A percentile compares a stretch with the other conserved stretches of the same genome.
These are phyloP conservation scores for Pythium brassicae DNA, from an alignment of 352 stramenopile species.

Conservation along the genomic window DNA sequence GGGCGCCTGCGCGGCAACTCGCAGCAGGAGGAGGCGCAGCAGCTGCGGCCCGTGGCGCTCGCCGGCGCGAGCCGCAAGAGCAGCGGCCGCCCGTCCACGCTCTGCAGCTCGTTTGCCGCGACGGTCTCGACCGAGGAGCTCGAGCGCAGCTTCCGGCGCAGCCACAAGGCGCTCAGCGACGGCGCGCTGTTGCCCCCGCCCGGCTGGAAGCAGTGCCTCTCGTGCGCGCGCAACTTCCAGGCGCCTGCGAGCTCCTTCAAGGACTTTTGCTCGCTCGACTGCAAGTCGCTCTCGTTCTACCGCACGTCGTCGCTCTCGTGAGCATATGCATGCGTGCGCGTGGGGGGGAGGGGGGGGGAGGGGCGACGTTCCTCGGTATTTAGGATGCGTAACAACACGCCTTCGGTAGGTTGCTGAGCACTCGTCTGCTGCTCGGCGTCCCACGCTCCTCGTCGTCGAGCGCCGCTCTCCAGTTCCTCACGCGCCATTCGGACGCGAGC, in stretches of 20 bases:
- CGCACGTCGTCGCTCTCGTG: conserved; percentile 6
- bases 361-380: too few species aligned
- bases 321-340: background rate
- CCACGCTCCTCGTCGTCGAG: too few species aligned
- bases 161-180: conserved; percentile 28
- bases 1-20: conserved; percentile 30
- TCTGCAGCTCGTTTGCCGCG: conserved; percentile 58
- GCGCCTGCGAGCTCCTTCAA: conserved; percentile 41
- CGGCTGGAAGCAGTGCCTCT: conserved; percentile 45
- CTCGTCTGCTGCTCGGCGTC: too few species aligned
- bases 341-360: background rate
- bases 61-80: conserved; percentile 59
- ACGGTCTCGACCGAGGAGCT: conserved; percentile 37
- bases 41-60: conserved; percentile 63
- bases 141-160: conserved; percentile 19
- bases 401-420: background rate
- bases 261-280: conserved; percentile 72
- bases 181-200: conserved; percentile 9
- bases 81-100: conserved; percentile 32
- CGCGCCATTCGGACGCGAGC: too few species aligned
- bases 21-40: conserved; percentile 44
- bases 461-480: too few species aligned
- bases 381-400: conserved; percentile 3
- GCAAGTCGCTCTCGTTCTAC: conserved; percentile 67
- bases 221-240: conserved; percentile 62